Percentiles rank a stretch among this genome's conserved stretches.
These are phyloP conservation scores for Penicillium argentinense DNA, from an alignment of 495 filamentous ascomycete species.

Conservation along the genomic window DNA sequence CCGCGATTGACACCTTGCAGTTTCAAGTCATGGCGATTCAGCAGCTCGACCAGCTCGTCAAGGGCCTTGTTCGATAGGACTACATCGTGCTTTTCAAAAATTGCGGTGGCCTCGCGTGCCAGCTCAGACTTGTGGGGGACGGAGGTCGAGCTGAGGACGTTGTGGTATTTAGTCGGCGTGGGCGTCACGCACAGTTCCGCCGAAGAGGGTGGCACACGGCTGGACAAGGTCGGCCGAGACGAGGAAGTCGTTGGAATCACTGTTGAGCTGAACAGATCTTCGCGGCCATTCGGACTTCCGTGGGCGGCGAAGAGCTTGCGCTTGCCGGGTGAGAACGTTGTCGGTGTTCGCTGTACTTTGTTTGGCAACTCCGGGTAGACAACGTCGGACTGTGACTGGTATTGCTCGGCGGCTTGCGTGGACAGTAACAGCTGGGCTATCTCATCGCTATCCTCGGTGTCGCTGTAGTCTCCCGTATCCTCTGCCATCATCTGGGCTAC, in stretches of 20 bases:
- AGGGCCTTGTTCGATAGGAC: slow-evolving; percentile 38
- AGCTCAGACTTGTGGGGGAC: slow-evolving; percentile 45
- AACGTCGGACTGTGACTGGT: slow-evolving; percentile 25
- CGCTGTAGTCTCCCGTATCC: slow-evolving; percentile 43
- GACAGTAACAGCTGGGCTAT: slow-evolving; percentile 11
- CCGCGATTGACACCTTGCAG: slow-evolving; percentile 58
- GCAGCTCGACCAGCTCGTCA: slow-evolving; percentile 42
- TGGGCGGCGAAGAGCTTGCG: slow-evolving; percentile 50
- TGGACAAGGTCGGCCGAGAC: slow-evolving; percentile 15
- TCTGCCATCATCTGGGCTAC: slow-evolving; percentile 43
- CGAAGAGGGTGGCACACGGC: slow-evolving; percentile 28
- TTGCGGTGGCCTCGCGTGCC: slow-evolving; percentile 46
- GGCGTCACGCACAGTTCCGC: slow-evolving; percentile 46
- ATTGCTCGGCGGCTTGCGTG: slow-evolving; percentile 4
- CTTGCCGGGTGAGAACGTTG: slow-evolving; percentile 52
- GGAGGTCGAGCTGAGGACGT: slow-evolving; percentile 29
- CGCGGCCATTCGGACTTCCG: too few relatives aligned
- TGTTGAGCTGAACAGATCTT: slow-evolving; percentile 7
- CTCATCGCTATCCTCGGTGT: slow-evolving; percentile 35
- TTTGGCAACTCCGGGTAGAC: slow-evolving; percentile 13
- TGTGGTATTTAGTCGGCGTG: slow-evolving; percentile 47
- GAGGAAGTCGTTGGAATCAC: slow-evolving; percentile 23
- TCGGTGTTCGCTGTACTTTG: slow-evolving; percentile 46
- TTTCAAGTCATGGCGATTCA: slow-evolving; percentile 57
- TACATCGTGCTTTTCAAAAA: slow-evolving; percentile 52